These are phyloP conservation scores for Acacia pycnantha DNA, from an alignment of 331 rosid species.

Conservation along the genomic window DNA sequence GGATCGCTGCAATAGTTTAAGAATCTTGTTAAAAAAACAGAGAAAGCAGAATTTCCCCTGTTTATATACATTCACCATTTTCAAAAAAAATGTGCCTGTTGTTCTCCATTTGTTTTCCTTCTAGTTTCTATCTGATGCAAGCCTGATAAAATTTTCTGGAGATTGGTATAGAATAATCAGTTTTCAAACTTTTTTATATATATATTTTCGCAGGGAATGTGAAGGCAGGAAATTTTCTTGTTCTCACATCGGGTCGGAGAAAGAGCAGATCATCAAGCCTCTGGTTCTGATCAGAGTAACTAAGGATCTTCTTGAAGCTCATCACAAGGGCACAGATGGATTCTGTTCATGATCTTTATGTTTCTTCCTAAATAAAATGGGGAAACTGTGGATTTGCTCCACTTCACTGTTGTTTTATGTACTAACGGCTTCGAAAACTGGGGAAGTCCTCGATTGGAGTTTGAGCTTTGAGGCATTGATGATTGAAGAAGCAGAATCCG, in stretches of 20 bases:
- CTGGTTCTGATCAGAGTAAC: not conserved
- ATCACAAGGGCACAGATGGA: not conserved
- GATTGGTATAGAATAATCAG: slow-evolving; percentile 13
- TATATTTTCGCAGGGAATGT: not conserved
- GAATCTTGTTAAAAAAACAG: not conserved
- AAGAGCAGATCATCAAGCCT: not conserved
- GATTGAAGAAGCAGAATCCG: slow-evolving; percentile 1
- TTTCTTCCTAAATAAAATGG: not conserved
- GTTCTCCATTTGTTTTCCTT: slow-evolving; percentile 8
- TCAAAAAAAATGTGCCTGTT: slow-evolving; percentile 20
- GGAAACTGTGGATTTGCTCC: not conserved
- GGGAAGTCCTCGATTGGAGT: not conserved
- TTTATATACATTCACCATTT: slow-evolving; percentile 10
- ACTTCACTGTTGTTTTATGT: not conserved
- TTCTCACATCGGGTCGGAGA: not conserved
- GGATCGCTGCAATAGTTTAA: not conserved
- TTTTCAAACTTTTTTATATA: not conserved
- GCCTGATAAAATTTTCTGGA: not conserved
- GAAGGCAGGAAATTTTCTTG: not conserved
- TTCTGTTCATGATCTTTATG: not conserved
- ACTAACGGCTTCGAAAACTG: not conserved
- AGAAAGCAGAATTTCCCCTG: not conserved
- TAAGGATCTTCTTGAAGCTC: not conserved
- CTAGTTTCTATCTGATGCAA: slow-evolving; percentile 10
- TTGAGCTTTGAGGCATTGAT: not conserved